Percentiles rank a stretch among this genome's conserved stretches.
phyloP scores from a whole-genome alignment of 2,329 filamentous ascomycete species.

The Xylariaceae sp. region DNA sequence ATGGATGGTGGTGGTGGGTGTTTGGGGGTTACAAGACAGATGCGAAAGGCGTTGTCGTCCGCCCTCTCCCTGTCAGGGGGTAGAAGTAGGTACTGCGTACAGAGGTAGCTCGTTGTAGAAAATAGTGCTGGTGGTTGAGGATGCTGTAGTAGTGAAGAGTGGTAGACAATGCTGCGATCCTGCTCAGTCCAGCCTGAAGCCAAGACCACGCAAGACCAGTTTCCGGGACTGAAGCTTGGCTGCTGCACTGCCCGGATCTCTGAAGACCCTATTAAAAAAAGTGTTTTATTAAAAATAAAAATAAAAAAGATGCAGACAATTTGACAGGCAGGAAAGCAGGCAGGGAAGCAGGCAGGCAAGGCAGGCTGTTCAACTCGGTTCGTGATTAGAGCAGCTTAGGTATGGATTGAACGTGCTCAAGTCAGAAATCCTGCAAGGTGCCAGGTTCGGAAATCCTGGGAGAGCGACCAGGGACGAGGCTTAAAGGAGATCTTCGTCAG shows the following conservation, averaged over 20 bases:
- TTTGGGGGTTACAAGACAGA: conserved; percentile 14
- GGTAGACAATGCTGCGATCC: neutral
- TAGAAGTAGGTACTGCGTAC: neutral
- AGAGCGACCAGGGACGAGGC: too few species aligned
- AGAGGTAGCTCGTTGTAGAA: neutral
- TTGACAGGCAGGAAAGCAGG: too few species aligned
- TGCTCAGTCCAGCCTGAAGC: conserved; percentile 20
- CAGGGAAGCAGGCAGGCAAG: too few species aligned
- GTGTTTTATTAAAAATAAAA: too few species aligned
- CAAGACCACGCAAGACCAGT: conserved; percentile 21
- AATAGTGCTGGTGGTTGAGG: conserved; percentile 1
- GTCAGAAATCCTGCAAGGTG: too few species aligned
- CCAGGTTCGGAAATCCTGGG: too few species aligned
- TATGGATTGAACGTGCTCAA: too few species aligned
- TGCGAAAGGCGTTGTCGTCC: conserved; percentile 5
- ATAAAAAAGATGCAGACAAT: too few species aligned
- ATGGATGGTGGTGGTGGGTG: conserved; percentile 2
- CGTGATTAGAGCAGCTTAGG: too few species aligned
- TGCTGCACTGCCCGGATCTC: conserved; percentile 13
- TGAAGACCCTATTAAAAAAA: conserved; percentile 13
- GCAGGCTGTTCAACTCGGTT: too few species aligned
- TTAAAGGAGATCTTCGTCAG: too few species aligned
- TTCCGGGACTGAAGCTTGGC: conserved; percentile 23
- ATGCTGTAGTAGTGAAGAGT: conserved; percentile 5
- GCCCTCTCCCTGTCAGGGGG: conserved; percentile 3